Evolutionary conservation across 2,329 filamentous ascomycete species (phyloP).

Genomic region (Leptographium radiaticola): DNA sequence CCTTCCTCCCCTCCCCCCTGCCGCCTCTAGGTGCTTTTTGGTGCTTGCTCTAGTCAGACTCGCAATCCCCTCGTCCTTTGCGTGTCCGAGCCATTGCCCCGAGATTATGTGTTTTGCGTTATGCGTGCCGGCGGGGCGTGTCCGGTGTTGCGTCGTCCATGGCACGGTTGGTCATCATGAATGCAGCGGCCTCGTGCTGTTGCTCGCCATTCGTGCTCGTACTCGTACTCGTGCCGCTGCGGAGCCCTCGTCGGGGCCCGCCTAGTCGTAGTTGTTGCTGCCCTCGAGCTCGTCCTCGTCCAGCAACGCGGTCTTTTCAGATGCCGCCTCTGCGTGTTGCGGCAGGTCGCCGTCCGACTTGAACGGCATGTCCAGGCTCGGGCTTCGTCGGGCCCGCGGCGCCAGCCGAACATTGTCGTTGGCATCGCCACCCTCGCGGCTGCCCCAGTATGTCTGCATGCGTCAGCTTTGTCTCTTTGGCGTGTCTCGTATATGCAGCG

Average conservation of each 20-base stretch:
- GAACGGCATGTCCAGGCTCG: slow-evolving; percentile 27
- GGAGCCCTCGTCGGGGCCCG: too few species aligned
- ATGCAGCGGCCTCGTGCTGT: too few species aligned
- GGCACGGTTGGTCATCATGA: too few species aligned
- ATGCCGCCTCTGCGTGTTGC: slow-evolving; percentile 1
- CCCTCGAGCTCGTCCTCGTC: neutral
- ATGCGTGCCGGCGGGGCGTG: too few species aligned
- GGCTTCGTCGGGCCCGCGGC: slow-evolving; percentile 7
- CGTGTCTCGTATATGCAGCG: too few species aligned
- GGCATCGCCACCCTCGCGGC: slow-evolving; percentile 78
- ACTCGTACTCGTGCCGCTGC: too few species aligned
- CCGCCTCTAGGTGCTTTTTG: neutral
- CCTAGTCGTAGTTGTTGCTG: too few species aligned
- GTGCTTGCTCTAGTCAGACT: neutral
- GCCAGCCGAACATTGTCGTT: slow-evolving; percentile 40
- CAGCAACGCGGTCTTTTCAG: slow-evolving; percentile 8
- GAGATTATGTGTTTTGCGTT: too few species aligned
- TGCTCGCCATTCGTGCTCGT: too few species aligned
- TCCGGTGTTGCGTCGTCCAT: too few species aligned
- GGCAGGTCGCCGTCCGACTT: slow-evolving; percentile 2
- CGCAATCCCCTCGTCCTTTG: too few species aligned
- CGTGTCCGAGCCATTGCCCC: too few species aligned
- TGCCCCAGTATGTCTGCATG: slow-evolving; percentile 81
- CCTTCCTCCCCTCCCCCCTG: neutral
- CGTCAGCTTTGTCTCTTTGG: neutral